Evolutionary conservation across 768 basidiomycete species (phyloP).

Genomic region (Rhodosporidiobolus sp.): DNA sequence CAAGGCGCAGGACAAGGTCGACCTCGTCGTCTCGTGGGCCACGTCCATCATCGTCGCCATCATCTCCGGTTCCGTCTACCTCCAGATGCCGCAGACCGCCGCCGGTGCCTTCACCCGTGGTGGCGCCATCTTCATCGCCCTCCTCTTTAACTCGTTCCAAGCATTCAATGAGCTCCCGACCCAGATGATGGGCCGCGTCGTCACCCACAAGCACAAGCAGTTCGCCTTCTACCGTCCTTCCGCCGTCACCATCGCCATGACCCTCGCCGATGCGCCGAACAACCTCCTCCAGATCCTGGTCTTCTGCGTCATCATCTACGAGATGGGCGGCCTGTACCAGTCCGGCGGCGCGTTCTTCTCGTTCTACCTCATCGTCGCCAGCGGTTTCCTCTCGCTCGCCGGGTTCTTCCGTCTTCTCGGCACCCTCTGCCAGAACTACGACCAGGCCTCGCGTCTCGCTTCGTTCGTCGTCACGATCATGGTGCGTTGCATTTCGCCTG

Average conservation of each 20-base stretch:
- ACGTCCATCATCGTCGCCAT: constrained; percentile 58
- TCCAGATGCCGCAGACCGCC: constrained; percentile 67
- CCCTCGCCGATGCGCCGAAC: constrained; percentile 51
- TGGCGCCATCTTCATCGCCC: constrained; percentile 64
- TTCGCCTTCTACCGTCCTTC: constrained; percentile 53
- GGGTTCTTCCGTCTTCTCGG: constrained; percentile 72
- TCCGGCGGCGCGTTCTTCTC: constrained; percentile 58
- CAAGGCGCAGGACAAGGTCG: constrained; percentile 69
- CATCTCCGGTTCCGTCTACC: constrained; percentile 52
- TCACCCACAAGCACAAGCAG: constrained; percentile 52
- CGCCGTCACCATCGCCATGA: constrained; percentile 49
- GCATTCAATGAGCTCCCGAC: constrained; percentile 54
- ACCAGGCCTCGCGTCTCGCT: constrained; percentile 59
- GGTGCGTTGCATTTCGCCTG: constrained; percentile 56
- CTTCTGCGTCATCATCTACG: constrained; percentile 52
- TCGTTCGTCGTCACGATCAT: constrained; percentile 74
- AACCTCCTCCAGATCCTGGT: constrained; percentile 39
- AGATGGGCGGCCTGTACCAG: constrained; percentile 51
- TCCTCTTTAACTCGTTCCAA: constrained; percentile 56
- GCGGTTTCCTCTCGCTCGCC: constrained; percentile 69
- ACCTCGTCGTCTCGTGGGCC: constrained; percentile 66
- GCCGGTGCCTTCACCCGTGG: constrained; percentile 84
- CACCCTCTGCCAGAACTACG: constrained; percentile 59
- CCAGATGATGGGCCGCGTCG: constrained; percentile 77
- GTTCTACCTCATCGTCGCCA: constrained; percentile 54